These are phyloP conservation scores for Solanum hybrid DNA, from an alignment of 305 asterid species.

Conservation along the genomic window DNA sequence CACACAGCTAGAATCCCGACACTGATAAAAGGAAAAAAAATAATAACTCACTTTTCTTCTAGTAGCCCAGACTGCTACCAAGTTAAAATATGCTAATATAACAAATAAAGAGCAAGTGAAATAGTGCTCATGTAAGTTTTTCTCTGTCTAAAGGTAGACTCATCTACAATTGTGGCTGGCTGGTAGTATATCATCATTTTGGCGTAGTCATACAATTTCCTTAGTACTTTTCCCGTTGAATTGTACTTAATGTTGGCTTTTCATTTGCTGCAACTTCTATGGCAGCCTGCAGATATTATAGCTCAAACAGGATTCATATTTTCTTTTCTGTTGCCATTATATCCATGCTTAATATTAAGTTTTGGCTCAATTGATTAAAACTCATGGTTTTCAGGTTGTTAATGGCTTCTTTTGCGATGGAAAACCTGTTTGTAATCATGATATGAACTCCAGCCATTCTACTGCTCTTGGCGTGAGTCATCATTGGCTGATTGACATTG, in stretches of 20 bases:
- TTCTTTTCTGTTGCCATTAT: not conserved
- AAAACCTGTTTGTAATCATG: conserved; percentile 49
- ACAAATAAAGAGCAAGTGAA: not conserved
- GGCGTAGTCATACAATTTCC: not conserved
- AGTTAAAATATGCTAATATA: not conserved
- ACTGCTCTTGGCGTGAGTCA: conserved; percentile 88
- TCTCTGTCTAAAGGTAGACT: not conserved
- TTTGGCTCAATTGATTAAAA: not conserved
- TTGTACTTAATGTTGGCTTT: not conserved
- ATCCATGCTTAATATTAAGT: not conserved
- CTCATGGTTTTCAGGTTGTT: conserved; percentile 47
- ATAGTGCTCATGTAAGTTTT: not conserved
- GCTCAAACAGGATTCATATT: not conserved
- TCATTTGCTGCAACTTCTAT: not conserved
- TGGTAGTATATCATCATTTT: not conserved
- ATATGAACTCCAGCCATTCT: conserved; percentile 25
- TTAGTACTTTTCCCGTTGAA: not conserved
- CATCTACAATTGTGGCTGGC: not conserved
- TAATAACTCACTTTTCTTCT: not conserved
- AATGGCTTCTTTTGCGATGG: conserved; percentile 86
- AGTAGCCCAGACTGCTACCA: not conserved
- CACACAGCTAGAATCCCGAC: not conserved
- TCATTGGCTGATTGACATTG: not conserved
- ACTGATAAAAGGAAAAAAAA: not conserved
- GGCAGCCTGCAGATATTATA: not conserved